Evolutionary conservation across 257 asterid species (phyloP), one percentile per base, ranked within the genome.

Genomic region (Ophiorrhiza pumila): DNA sequence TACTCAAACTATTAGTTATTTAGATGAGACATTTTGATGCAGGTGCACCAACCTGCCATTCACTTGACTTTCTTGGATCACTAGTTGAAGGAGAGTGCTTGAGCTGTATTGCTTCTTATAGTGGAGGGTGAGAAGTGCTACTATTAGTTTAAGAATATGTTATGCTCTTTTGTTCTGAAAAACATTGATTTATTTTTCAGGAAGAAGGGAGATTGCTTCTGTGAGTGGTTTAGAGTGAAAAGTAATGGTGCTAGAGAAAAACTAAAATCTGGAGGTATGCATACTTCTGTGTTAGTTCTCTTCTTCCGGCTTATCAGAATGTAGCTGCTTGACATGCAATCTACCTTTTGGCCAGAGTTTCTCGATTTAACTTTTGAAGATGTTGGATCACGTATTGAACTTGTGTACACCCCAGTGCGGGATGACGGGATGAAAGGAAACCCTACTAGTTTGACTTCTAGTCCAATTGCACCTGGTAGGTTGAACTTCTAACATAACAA

Each of bases 11-110:
- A 37, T 10, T 7, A 18, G 18, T n/a, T 10, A 60, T 74, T 75
- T 67, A 43, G 14, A 42, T 34, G 60, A 47, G 23, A 31, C 15
- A 59, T 65, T 71, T 66, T 73, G 35, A 79, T 77, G 73, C 81
- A 95, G 99, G 99, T 42, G 88, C 88, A 41, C 99, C 99, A 59
- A 86, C 91, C 63, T 92, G 98, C 80, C 87, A 68, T 47, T 87
- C 88, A 29, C 97, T 95, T 81, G 96, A 92, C 77, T 90, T 95
- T 76, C 85, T 78, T 41, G 99, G 99, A 71, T 90, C 96, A 65
- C 80, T 89, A 73, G 74, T 92, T 69, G 98, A 95, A 83, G 99
- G 99, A 75, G 80, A 80, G 69, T 89, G 80, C 46, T 73, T 95
- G 72, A 79, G 85, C 83, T 82, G 87, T 80, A 64, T 57, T 72